These are phyloP conservation scores for Sphaerobolus stellatus DNA, from an alignment of 1,284 basidiomycete species.

Conservation along the genomic window DNA sequence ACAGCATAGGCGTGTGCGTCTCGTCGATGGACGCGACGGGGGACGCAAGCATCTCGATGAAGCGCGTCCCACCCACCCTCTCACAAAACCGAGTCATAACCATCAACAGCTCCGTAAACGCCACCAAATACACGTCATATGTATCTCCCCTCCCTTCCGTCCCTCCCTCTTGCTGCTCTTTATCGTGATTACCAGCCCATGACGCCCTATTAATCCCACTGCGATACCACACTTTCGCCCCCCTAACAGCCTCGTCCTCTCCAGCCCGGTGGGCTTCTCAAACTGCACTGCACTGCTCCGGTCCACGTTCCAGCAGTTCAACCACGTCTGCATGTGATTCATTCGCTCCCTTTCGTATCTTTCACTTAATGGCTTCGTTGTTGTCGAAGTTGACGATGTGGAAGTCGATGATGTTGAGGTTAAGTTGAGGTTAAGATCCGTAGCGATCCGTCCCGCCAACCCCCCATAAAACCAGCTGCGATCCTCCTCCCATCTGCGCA, in stretches of 20 bases:
- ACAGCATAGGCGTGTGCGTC: constrained; percentile 18
- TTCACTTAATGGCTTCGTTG: constrained; percentile 26
- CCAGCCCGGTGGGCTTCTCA: constrained; percentile 80
- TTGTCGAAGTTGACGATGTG: constrained; percentile 19
- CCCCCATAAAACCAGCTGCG: constrained; percentile 25
- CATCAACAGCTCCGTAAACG: constrained; percentile 21
- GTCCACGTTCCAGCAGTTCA: constrained; percentile 66
- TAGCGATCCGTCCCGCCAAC: constrained; percentile 31
- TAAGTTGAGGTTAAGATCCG: constrained; percentile 38
- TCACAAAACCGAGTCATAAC: constrained; percentile 22
- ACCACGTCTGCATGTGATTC: constrained; percentile 62
- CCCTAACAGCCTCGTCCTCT: constrained; percentile 50
- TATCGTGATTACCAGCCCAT: no score
- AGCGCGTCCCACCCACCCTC: constrained; percentile 14
- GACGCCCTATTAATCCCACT: neutral
- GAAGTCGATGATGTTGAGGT: constrained; percentile 13
- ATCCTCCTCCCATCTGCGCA: constrained; percentile 25
- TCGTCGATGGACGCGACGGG: constrained; percentile 17
- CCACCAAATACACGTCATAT: constrained; percentile 22
- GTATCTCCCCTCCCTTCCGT: no score
- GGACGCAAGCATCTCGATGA: constrained; percentile 14
- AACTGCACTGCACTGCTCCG: constrained; percentile 63
- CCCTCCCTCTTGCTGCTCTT: no score
- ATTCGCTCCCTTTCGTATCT: constrained; percentile 35
- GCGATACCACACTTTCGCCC: constrained; percentile 3